Base-by-base conservation (phyloP, 768 basidiomycete species). In the Phanerochaete carnosa region DNA sequence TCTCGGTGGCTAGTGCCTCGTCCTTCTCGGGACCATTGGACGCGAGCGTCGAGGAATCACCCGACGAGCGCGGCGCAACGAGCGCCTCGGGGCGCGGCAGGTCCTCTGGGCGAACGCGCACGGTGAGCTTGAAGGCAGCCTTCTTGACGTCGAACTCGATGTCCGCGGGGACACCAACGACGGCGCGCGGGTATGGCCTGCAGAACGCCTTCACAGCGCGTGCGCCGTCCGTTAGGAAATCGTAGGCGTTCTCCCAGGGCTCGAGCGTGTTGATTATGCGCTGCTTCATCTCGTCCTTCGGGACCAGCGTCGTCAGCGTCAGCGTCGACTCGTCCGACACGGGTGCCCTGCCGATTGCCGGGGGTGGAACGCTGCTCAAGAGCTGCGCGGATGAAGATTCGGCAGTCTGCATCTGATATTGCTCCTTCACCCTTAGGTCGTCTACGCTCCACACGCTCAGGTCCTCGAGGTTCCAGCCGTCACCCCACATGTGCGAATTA, bases 391-490 rank as follows among this genome's bases (percentile, higher is more conserved):
- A 76, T 51, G 80, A 81, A 45, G 75, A 70, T 59, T 74, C 71
- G 51, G 52, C 66, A 33, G 54, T 51, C 45, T 65, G 66, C 64
- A 65, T 71, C 59, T 64, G 55, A 58, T 72, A 71, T 54, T 66
- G 66, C 25, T 67, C 64, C 30, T 62, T 65, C 56, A 55, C 64
- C 61, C 69, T 70, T 62, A 86, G 62, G 70, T 98, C 95, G 64
- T 94, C 92, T 3, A 73, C 65, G 65, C 88, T 89, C 92, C 92
- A 98, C 15, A 98, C 63, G 64, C 91, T 94, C 60, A 98, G 72
- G 75, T 98, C 96, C 75, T 99, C 96, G 75, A 92, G 84, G 72
- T 98, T 95, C 96, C 95, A 99, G 0, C 88, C 88, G 74, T 99
- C 96, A 15, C 96, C 94, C 92, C 92, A 97, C 69, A 83, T 77